Evolutionary conservation across 1,139 yeast genomes (phyloP), one percentile per base, ranked within the genome.

Genomic region (Lodderomyces oxycetoniae): DNA sequence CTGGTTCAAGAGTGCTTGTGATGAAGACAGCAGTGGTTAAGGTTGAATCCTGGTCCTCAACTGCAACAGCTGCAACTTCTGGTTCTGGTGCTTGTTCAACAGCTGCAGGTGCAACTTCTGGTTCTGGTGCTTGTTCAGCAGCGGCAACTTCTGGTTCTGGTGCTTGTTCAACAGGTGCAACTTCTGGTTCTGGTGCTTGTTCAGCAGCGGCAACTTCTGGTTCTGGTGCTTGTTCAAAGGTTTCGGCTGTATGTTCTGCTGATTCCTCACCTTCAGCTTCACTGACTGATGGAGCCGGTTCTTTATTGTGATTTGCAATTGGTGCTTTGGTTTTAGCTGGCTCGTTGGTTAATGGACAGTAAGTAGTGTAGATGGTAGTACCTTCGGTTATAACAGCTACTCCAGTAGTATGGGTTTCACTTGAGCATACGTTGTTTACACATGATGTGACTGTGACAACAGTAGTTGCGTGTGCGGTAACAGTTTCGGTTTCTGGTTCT

Each of bases 401-500:
- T 42, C 69, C 70, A 26, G 72, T 63, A 36, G 72, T 62, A 30
- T 46, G 50, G 4, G 59, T 53, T 22, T 45, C 44, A 26, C 48
- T 45, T 26, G 52, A 32, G 46, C 71, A 67, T 24, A 42, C 51
- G 51, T 56, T 34, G 47, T 58, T 53, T 16, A 49, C 43, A 59
- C 79, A 73, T 28, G 71, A 64, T 41, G 78, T 72, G 55, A 73
- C 57, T 50, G 79, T 72, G 39, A 67, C 59, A 43, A 66, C 58
- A 23, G 56, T 51, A 32, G 58, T 47, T 21, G 46, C 46, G 34
- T 52, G 55, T 31, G 48, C 48, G 39, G 61, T 52, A 31, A 43
- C 50, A 43, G 57, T 53, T 15, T 17, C 6, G 9, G 23, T 17
- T 5, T n/a, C 10, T 19, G 22, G 22, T 14, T 13, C 19, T 4